These are phyloP conservation scores for Croton setiger DNA, from an alignment of 441 rosid genomes.

Conservation along the genomic window DNA sequence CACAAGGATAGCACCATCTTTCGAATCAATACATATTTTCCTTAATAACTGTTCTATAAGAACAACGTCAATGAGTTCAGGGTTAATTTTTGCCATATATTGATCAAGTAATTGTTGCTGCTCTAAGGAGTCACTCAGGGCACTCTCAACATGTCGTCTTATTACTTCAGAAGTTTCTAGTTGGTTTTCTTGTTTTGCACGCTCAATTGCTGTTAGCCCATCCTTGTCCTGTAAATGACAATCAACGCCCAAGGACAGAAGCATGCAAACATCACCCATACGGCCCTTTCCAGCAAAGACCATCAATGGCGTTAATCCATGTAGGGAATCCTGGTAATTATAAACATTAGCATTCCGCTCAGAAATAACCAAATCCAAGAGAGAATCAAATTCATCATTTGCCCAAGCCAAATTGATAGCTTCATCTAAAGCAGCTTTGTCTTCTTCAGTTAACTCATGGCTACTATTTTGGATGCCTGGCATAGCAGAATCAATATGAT, in stretches of 20 bases:
- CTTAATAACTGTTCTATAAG: slow-evolving; percentile 71
- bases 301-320: slow-evolving; percentile 81
- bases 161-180: slow-evolving; percentile 64
- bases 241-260: slow-evolving; percentile 74
- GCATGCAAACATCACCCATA: slow-evolving; percentile 78
- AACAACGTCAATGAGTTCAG: slow-evolving; percentile 66
- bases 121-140: slow-evolving; percentile 32
- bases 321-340: slow-evolving; percentile 69
- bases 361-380: slow-evolving; percentile 72
- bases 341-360: slow-evolving; percentile 50
- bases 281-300: slow-evolving; percentile 93
- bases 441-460: slow-evolving; percentile 60
- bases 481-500: slow-evolving; percentile 50
- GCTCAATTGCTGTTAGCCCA: slow-evolving; percentile 63
- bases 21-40: slow-evolving; percentile 70
- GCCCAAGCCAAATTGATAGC: slow-evolving; percentile 85
- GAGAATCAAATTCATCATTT: slow-evolving; percentile 76
- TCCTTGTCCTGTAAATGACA: slow-evolving; percentile 54
- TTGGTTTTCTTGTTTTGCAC: slow-evolving; percentile 68
- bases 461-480: slow-evolving; percentile 33
- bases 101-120: slow-evolving; percentile 58
- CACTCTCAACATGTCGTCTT: slow-evolving; percentile 41
- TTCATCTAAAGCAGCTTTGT: slow-evolving; percentile 70
- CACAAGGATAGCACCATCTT: slow-evolving; percentile 88
- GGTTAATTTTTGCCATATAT: slow-evolving; percentile 58